A percentile compares a stretch with the other conserved stretches of the same genome.
Conservation (phyloP, 768 basidiomycete genomes). For the Boletus vinaceobasis region DNA sequence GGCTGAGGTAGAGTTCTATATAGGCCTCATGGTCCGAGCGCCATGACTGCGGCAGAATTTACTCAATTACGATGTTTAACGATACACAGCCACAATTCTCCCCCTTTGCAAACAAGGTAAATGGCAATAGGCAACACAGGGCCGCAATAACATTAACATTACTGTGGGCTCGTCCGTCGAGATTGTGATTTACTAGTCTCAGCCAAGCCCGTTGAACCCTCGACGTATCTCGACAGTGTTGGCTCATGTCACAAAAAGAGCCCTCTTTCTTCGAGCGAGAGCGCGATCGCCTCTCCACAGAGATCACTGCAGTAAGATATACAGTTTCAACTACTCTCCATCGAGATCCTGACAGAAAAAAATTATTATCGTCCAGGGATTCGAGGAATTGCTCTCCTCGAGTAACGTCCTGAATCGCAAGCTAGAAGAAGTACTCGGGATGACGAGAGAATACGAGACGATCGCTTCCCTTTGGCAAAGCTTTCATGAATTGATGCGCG, state of each 20-base stretch:
- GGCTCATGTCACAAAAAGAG: conserved; percentile 35
- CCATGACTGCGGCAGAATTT: neutral
- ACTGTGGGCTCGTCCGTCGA: no score
- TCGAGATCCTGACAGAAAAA: neutral
- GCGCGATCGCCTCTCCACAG: conserved; percentile 66
- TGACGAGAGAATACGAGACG: conserved; percentile 89
- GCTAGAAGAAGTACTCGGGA: conserved; percentile 87
- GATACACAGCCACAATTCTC: no score
- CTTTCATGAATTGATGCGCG: conserved; percentile 75
- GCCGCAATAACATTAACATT: no score
- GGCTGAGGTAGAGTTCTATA: neutral
- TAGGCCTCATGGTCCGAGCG: neutral
- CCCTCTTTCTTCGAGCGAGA: conserved; percentile 74
- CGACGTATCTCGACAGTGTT: neutral
- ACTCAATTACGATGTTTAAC: neutral
- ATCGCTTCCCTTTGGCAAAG: conserved; percentile 82
- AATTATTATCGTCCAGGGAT: conserved; percentile 52
- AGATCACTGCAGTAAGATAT: conserved; percentile 65
- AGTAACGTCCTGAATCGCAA: conserved; percentile 87
- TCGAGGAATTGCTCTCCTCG: conserved; percentile 82
- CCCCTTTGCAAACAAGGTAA: no score
- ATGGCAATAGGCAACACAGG: no score
- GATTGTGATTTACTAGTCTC: no score
- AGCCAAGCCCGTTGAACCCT: no score
- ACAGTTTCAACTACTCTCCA: neutral